These are phyloP conservation scores for Avena sativa DNA, from an alignment of 176 grass and related monocot genomes.

Conservation along the genomic window DNA sequence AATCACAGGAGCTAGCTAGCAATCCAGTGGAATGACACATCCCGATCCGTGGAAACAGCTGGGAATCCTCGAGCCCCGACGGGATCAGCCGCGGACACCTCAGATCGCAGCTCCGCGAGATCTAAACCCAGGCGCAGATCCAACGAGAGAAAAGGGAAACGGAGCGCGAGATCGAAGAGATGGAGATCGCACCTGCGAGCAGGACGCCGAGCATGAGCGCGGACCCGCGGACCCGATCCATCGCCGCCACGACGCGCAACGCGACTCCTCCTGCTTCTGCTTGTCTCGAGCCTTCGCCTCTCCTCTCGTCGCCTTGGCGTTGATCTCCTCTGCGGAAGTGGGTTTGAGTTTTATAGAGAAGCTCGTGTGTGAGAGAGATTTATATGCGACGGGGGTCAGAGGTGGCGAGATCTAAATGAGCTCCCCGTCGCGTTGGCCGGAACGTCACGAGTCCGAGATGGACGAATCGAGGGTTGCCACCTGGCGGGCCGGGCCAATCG, in stretches of 20 bases:
- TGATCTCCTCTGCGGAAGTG: not conserved
- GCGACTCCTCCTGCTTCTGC: not conserved
- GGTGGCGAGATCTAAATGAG: not conserved
- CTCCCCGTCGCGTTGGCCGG: constrained; percentile 43
- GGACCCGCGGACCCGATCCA: constrained; percentile 68
- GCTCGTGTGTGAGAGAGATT: not conserved
- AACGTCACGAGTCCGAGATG: constrained; percentile 51
- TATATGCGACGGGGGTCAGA: constrained; percentile 37
- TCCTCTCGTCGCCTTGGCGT: not conserved
- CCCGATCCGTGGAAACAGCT: not conserved
- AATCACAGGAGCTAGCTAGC: not conserved
- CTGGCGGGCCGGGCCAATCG: constrained; percentile 46
- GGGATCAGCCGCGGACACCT: not conserved
- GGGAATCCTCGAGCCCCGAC: not conserved
- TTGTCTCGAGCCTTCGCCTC: not conserved
- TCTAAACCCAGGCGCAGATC: not conserved
- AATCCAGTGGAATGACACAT: not conserved
- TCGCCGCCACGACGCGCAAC: constrained; percentile 21
- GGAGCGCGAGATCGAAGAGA: not conserved
- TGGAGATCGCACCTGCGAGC: constrained; percentile 55
- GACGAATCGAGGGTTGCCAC: not conserved
- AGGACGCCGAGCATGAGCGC: constrained; percentile 64
- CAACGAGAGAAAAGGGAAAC: not conserved
- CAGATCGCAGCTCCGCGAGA: not conserved
- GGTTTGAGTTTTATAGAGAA: not conserved